Conservation (phyloP, 1,139 yeast species). For the Yamadazyma sp. region DNA sequence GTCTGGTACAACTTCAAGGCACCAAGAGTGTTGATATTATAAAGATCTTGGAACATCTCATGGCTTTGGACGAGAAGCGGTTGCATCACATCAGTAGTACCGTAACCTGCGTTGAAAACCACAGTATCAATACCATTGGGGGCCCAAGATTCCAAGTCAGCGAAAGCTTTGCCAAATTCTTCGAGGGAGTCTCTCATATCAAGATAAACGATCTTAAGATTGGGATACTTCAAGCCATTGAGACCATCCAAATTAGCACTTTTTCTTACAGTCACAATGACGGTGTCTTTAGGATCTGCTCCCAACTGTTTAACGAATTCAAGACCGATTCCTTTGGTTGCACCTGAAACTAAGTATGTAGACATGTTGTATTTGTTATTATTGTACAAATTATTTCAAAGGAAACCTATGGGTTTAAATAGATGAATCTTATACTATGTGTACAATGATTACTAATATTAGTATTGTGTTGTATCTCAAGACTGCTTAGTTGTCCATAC, state of each 20-base stretch:
- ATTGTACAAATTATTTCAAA: too few species aligned
- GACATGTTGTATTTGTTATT: too few species aligned
- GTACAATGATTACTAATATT: too few species aligned
- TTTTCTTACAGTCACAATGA: constrained; percentile 9
- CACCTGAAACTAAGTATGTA: constrained; percentile 9
- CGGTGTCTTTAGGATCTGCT: constrained; percentile 3
- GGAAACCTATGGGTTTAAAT: too few species aligned
- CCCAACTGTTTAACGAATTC: constrained; percentile 6
- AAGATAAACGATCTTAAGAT: constrained; percentile 4
- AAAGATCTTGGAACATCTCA: constrained; percentile 19
- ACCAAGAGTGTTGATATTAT: constrained; percentile 28
- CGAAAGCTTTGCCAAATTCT: constrained; percentile 6
- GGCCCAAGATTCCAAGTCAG: constrained; percentile 1
- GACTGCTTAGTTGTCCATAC: too few species aligned
- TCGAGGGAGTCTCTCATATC: constrained; percentile 1
- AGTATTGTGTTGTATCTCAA: too few species aligned
- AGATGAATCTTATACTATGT: too few species aligned
- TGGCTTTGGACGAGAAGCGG: not conserved
- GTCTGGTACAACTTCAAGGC: constrained; percentile 27
- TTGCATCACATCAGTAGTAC: too few species aligned
- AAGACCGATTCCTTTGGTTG: constrained; percentile 10
- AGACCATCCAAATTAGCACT: constrained; percentile 1
- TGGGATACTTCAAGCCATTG: constrained; percentile 2
- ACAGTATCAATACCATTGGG: constrained; percentile 7
- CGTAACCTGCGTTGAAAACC: constrained; percentile 7